Evolutionary conservation across 2,329 filamentous ascomycete genomes (phyloP).

Genomic region (Scedosporium minutisporum): DNA sequence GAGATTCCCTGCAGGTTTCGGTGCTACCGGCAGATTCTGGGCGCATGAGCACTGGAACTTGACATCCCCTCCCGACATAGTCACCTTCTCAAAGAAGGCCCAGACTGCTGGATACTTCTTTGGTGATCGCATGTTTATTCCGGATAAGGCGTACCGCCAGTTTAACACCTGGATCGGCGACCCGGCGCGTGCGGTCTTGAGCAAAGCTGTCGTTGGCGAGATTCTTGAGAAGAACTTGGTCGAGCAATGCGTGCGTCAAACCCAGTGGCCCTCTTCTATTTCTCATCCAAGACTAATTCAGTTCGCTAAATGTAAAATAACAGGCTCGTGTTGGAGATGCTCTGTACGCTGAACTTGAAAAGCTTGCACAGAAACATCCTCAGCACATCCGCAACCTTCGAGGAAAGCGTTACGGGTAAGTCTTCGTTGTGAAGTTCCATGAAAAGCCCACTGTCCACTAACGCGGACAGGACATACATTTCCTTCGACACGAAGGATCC

Average conservation of each 20-base stretch:
- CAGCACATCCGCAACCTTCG: constrained; percentile 62
- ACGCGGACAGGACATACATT: constrained; percentile 51
- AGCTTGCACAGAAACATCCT: constrained; percentile 56
- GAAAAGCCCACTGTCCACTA: neutral
- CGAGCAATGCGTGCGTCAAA: constrained; percentile 30
- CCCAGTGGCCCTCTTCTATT: neutral
- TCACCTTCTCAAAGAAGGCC: constrained; percentile 92
- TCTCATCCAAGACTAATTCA: neutral
- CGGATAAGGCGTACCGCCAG: constrained; percentile 89
- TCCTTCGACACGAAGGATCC: constrained; percentile 66
- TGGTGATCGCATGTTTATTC: constrained; percentile 66
- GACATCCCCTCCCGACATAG: constrained; percentile 72
- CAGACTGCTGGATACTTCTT: constrained; percentile 92
- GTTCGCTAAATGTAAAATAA: neutral
- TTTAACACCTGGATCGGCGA: constrained; percentile 99
- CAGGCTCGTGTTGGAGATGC: constrained; percentile 54
- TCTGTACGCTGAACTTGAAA: constrained; percentile 55
- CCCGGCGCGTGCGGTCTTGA: constrained; percentile 73
- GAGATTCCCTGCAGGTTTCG: constrained; percentile 43
- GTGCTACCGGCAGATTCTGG: constrained; percentile 92
- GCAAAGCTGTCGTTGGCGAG: constrained; percentile 77
- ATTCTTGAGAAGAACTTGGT: constrained; percentile 71
- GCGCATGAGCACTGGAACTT: constrained; percentile 93
- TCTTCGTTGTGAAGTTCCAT: neutral
- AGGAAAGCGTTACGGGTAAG: constrained; percentile 46